Evolutionary conservation across 768 basidiomycete genomes (phyloP).

Genomic region (Podaxis sp.): DNA sequence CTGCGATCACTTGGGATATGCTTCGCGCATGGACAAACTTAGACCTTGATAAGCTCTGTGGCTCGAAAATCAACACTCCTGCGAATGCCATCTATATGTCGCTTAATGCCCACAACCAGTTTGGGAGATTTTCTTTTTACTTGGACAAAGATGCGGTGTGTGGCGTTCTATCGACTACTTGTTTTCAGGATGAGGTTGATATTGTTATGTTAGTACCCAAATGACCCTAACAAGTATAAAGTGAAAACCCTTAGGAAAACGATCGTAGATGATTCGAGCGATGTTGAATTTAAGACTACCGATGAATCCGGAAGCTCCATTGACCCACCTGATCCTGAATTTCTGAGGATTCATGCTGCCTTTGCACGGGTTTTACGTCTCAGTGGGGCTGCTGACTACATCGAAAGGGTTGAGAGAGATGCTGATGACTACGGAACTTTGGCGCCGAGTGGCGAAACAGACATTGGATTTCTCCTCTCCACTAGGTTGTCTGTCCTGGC

Average conservation of each 20-base stretch:
- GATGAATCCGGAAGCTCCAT: not conserved
- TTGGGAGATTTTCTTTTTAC: slow-evolving; percentile 14
- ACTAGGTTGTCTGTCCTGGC: not conserved
- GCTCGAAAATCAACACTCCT: slow-evolving; percentile 17
- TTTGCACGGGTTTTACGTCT: slow-evolving; percentile 18
- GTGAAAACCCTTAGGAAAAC: not conserved
- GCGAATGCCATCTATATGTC: slow-evolving; percentile 20
- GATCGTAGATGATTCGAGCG: not conserved
- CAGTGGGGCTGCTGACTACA: slow-evolving; percentile 12
- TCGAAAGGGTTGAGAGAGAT: slow-evolving; percentile 15
- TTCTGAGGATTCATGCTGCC: slow-evolving; percentile 21
- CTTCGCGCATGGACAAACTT: slow-evolving; percentile 19
- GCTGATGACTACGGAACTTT: not conserved
- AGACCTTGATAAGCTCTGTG: slow-evolving; percentile 10
- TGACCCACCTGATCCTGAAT: slow-evolving; percentile 18
- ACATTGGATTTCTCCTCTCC: slow-evolving; percentile 16
- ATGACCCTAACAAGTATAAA: slow-evolving; percentile 18
- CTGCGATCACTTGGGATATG: slow-evolving; percentile 11
- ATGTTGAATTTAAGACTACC: slow-evolving; percentile 14
- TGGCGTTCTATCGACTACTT: not conserved
- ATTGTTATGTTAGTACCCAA: slow-evolving; percentile 14
- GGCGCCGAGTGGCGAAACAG: slow-evolving; percentile 5
- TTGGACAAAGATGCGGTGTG: slow-evolving; percentile 12
- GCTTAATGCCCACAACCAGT: not conserved
- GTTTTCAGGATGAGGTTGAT: not conserved